Evolutionary conservation across 106 monocot species (phyloP).

Genomic region (Xerophyta viscosa): DNA sequence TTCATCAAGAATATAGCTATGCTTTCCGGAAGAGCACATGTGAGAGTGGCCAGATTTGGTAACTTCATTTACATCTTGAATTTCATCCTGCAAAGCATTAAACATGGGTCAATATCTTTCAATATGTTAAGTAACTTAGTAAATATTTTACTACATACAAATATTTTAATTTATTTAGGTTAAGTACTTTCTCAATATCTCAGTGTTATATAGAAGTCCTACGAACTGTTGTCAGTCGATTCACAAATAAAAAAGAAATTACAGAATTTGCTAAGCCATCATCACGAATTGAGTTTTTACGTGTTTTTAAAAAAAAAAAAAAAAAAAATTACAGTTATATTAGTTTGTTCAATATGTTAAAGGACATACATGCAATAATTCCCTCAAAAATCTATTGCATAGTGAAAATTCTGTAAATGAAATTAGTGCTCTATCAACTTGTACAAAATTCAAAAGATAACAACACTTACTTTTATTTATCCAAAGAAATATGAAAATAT

Average conservation of each 20-base stretch:
- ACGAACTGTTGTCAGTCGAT: neutral
- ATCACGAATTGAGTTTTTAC: too few species aligned
- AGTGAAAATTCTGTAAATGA: too few species aligned
- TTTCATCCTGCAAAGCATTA: constrained; percentile 19
- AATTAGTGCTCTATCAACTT: too few species aligned
- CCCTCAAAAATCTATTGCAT: too few species aligned
- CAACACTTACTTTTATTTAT: neutral
- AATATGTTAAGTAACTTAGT: neutral
- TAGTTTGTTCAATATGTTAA: too few species aligned
- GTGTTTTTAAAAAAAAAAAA: too few species aligned
- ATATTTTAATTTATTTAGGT: too few species aligned
- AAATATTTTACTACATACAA: neutral
- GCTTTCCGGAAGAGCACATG: constrained; percentile 27
- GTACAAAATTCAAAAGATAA: too few species aligned
- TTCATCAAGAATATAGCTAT: constrained; percentile 60
- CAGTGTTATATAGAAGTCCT: too few species aligned
- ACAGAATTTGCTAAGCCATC: neutral
- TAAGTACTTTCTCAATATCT: too few species aligned
- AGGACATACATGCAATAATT: too few species aligned
- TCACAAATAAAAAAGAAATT: neutral
- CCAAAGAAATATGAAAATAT: neutral
- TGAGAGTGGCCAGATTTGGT: constrained; percentile 14
- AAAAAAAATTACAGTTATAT: too few species aligned
- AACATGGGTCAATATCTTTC: neutral
- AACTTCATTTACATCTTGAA: neutral